Base-by-base conservation (phyloP, 2,329 filamentous ascomycete species). In the Aspergillus cejpii region DNA sequence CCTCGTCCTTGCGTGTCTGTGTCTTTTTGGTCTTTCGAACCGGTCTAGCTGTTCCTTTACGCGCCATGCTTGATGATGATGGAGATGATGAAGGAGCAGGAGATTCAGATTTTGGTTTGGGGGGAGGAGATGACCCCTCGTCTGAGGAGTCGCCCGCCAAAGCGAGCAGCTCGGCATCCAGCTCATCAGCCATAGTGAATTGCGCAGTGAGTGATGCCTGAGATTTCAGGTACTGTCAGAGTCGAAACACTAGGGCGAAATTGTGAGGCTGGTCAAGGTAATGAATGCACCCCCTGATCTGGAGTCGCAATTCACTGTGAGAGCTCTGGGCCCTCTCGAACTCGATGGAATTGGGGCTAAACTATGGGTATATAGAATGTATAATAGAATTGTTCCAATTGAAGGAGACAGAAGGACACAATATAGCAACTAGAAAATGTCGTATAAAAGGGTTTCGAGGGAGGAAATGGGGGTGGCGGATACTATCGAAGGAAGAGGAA, bases 141-240 rank as follows among this genome's bases (percentile, higher is more conserved):
- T 75, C 74, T 40, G 72, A 75, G 48, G 72, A 70, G 57, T 74
- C 84, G 56, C 87, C 92, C 43, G 90, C 92, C 54, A 97, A 82
- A 61, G 87, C 90, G 53, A 97, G 84, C 54, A 97, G 83, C 73
- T 96, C 91, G 59, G 91, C 89, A 64, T 97, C 91, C 55, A 96
- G 79, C 63, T 91, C 65, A 47, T 66, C 87, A 45, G 87, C 85
- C 89, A 95, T 94, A 60, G 53, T 76, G 53, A 60, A 56, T 57
- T 23, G 26, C 47, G 45, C 24, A 33, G 31, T 27, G 31, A 17
- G 19, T 17, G 38, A 26, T 39, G 43, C 37, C 44, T 48, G 45
- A 47, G 38, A 48, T 37, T 28, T 48, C 38, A 48, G 43, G 43
- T 46, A 37, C 15, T 37, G 19, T 44, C 26, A 39, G 37, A 39